Percentiles rank a stretch among this genome's conserved stretches.
Evolutionary conservation across 352 stramenopile species (phyloP).

Genomic region (Globisporangium solare): DNA sequence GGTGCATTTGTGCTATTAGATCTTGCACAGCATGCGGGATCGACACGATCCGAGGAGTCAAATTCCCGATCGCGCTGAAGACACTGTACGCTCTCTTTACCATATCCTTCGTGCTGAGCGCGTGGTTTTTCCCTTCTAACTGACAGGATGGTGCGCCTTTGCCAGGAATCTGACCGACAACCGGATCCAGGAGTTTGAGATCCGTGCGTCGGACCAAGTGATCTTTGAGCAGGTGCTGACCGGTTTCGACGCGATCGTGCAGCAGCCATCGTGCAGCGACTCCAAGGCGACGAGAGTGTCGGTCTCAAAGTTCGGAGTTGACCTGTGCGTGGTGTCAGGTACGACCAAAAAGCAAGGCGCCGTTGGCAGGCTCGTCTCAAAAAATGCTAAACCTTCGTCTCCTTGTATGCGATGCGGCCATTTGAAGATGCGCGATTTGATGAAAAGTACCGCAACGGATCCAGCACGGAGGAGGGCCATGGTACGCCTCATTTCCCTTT

Average conservation of each 20-base stretch:
- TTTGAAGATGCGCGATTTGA: conserved; percentile 3
- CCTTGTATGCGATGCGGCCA: not conserved
- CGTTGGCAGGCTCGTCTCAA: not conserved
- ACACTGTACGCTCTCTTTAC: conserved; percentile 25
- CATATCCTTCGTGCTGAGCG: conserved; percentile 6
- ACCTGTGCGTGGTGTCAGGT: conserved; percentile 8
- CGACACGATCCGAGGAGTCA: conserved; percentile 18
- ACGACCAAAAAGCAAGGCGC: not conserved
- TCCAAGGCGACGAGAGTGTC: not conserved
- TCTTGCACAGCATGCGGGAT: conserved; percentile 18
- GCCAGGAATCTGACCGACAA: conserved; percentile 3
- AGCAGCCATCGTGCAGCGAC: conserved; percentile 1
- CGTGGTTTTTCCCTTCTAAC: conserved; percentile 1
- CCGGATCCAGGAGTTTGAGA: conserved; percentile 13
- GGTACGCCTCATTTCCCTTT: too few species aligned
- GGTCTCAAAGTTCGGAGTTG: not conserved
- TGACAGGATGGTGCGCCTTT: not conserved
- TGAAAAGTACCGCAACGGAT: not conserved
- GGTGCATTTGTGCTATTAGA: conserved; percentile 3
- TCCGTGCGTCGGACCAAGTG: conserved; percentile 9
- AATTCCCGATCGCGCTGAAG: conserved; percentile 28
- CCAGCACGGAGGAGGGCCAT: not conserved
- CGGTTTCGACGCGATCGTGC: not conserved
- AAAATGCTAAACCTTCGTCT: not conserved
- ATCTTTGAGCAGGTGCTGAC: conserved; percentile 3